Evolutionary conservation across 306 rosid genomes (phyloP), one percentile per base, ranked within the genome.

Genomic region (Begonia loranthoides): DNA sequence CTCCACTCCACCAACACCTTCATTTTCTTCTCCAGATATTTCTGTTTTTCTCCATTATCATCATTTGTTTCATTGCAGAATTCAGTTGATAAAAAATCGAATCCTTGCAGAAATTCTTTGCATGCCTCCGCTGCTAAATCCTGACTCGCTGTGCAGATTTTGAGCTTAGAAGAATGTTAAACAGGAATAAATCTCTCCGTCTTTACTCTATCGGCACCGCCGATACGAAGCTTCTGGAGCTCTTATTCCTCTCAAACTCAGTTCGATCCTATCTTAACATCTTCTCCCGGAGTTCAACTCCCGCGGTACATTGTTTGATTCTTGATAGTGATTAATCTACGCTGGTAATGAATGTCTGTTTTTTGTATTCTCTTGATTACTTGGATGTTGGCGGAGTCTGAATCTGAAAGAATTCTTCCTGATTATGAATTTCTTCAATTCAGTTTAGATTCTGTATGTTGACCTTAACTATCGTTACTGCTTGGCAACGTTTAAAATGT

Each of bases 141-240:
- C 34, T 10, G 7, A 50, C 28, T 49, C 13, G 34, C 10, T 50
- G 13, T 14, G 11, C 36, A 1, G 38, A 36, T 61, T 40, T 22
- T 24, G 14, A 49, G 53, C 60, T 49, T 17, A 1, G 4, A 45
- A 45, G 24, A 54, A 81, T 75, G 87, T 49, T 63, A 12, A 13
- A 34, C 22, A 21, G 11, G 15, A 41, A 33, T 40, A 55, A 64
- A 45, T 39, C 43, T 33, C 71, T 41, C 64, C 77, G 70, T n/a
- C 83, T 90, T 49, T 78, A 82, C 63, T 82, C 90, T 60, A 56
- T 90, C 59, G 97, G 85, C 58, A 85, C 94, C 15, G 71, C 85
- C 43, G 94, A 90, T 64, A 73, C 95, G 21, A 90, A 90, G 81
- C 83, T 82, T 41, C 69, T 77, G 39, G 94, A 90, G 62, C 92